Conservation (phyloP, 2,329 filamentous ascomycete genomes). For the Plenodomus biglobosus region DNA sequence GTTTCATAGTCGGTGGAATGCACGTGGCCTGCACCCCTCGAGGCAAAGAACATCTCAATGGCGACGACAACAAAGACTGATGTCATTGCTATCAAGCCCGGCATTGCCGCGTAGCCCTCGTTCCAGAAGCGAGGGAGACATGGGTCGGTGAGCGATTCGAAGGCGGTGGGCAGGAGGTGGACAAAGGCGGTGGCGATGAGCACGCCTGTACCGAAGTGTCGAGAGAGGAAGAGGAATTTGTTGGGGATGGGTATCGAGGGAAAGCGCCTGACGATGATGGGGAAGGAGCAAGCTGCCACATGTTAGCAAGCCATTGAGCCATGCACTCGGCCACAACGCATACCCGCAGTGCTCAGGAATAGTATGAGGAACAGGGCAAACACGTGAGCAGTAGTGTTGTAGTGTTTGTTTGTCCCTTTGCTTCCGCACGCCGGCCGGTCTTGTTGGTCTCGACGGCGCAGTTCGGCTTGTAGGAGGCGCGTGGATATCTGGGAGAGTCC, state of each 20-base stretch:
- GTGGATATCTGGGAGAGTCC: constrained; percentile 45
- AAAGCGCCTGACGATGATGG: constrained; percentile 45
- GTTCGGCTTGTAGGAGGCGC: constrained; percentile 52
- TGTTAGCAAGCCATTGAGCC: constrained; percentile 15
- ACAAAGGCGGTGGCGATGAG: constrained; percentile 47
- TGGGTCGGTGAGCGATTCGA: constrained; percentile 44
- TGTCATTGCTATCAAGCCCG: constrained; percentile 44
- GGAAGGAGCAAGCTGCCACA: constrained; percentile 44
- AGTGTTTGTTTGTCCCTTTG: constrained; percentile 49
- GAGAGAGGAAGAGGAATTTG: constrained; percentile 45
- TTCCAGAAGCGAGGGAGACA: constrained; percentile 46
- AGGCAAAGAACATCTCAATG: constrained; percentile 87
- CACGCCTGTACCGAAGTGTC: constrained; percentile 47
- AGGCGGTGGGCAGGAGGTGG: constrained; percentile 46
- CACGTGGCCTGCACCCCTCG: constrained; percentile 62
- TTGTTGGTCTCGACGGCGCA: constrained; percentile 51
- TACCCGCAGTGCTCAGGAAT: constrained; percentile 56
- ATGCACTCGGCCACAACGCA: constrained; percentile 10
- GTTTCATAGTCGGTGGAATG: constrained; percentile 58
- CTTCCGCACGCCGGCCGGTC: constrained; percentile 56
- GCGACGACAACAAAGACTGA: constrained; percentile 67
- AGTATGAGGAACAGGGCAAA: constrained; percentile 61
- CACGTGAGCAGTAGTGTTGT: constrained; percentile 60
- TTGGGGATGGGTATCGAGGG: constrained; percentile 43
- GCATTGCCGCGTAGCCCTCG: constrained; percentile 44